Percentiles rank a stretch among this genome's conserved stretches.
Conservation (phyloP, 2,329 filamentous ascomycete species). For the Fusarium nematophilum region DNA sequence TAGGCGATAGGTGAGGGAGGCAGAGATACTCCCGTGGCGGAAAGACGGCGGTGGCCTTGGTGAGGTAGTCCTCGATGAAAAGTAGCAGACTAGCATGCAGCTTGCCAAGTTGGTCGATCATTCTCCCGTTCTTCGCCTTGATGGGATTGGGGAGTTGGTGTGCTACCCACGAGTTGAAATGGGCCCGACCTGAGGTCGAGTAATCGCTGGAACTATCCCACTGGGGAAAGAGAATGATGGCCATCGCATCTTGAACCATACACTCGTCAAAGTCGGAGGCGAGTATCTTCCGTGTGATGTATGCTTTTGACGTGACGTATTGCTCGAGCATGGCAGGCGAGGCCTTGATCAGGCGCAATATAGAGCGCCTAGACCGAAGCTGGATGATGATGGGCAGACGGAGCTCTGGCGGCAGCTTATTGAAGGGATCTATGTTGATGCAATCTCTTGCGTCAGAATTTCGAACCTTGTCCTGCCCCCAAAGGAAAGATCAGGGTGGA, state of each 20-base stretch:
- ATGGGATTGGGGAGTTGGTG: constrained; percentile 11
- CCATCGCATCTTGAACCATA: constrained; percentile 27
- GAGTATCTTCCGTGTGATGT: constrained; percentile 3
- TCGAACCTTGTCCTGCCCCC: too few relatives aligned
- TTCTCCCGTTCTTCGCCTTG: neutral
- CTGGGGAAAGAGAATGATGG: constrained; percentile 6
- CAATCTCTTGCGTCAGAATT: too few relatives aligned
- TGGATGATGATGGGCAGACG: constrained; percentile 1
- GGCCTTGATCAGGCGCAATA: constrained; percentile 3
- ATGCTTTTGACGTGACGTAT: constrained; percentile 2
- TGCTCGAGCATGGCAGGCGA: constrained; percentile 17
- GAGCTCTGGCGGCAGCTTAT: constrained; percentile 12
- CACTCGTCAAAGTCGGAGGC: constrained; percentile 4
- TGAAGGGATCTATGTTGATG: constrained; percentile 16
- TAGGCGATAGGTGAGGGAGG: neutral
- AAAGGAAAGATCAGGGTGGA: too few relatives aligned
- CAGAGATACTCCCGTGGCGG: constrained; percentile 31
- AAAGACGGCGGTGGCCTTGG: constrained; percentile 25
- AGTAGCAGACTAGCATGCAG: constrained; percentile 12
- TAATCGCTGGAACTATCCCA: neutral
- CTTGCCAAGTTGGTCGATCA: constrained; percentile 12
- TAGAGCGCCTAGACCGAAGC: constrained; percentile 6
- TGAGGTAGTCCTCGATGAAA: constrained; percentile 30
- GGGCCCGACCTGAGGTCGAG: neutral
- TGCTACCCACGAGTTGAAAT: neutral